A percentile compares a stretch with the other conserved stretches of the same genome.
phyloP scores from a whole-genome alignment of 2,329 filamentous ascomycete species.

The Cercospora citrullina region DNA sequence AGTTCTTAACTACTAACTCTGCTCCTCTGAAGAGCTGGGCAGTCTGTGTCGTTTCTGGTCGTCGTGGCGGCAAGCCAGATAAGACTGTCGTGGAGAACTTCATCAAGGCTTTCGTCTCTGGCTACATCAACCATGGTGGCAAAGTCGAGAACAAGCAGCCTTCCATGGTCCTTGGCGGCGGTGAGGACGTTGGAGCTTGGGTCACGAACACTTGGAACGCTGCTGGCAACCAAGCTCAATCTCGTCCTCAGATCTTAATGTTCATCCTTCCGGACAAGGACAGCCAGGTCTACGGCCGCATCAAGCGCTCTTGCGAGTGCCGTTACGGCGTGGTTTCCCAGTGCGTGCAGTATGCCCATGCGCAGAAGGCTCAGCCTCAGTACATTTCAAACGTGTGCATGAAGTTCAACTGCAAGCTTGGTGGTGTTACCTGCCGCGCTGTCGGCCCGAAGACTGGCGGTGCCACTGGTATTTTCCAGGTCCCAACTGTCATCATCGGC shows the following conservation, averaged over 20 bases:
- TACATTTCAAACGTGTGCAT: constrained; percentile 93
- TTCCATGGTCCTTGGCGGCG: constrained; percentile 41
- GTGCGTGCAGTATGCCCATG: constrained; percentile 71
- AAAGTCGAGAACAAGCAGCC: constrained; percentile 51
- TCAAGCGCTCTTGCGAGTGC: constrained; percentile 89
- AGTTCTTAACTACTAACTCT: constrained; percentile 68
- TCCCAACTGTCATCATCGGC: constrained; percentile 79
- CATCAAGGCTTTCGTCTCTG: constrained; percentile 60
- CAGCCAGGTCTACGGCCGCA: constrained; percentile 70
- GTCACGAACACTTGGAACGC: constrained; percentile 53
- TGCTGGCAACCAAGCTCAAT: constrained; percentile 55
- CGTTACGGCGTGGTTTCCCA: constrained; percentile 82
- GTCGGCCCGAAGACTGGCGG: constrained; percentile 41
- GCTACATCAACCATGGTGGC: constrained; percentile 64
- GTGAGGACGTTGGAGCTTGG: constrained; percentile 34
- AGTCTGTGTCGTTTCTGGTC: constrained; percentile 64
- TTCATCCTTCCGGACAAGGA: constrained; percentile 74
- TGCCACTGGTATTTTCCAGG: constrained; percentile 39
- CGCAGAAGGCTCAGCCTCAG: constrained; percentile 69
- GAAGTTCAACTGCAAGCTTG: constrained; percentile 96
- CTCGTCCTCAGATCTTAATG: constrained; percentile 72
- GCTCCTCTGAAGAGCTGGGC: constrained; percentile 68
- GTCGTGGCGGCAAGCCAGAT: constrained; percentile 49
- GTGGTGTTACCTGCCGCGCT: constrained; percentile 68
- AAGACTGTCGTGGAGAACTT: constrained; percentile 53